phyloP scores from a whole-genome alignment of 352 stramenopile species.

The Pythium diclinum region DNA sequence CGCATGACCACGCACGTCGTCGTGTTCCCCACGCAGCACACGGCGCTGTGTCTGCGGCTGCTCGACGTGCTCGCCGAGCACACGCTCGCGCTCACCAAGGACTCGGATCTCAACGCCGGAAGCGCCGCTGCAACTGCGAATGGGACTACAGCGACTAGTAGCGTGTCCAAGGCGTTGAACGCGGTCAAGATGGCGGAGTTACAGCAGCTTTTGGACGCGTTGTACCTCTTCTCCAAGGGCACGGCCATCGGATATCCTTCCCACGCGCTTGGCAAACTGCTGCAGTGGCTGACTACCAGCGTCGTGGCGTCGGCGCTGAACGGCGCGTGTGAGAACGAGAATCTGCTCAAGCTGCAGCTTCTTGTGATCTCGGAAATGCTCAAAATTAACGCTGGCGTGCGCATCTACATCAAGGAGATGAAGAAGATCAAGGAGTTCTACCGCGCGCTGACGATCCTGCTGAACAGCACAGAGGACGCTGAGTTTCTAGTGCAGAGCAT shows the following conservation, averaged over 20 bases:
- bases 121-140: slow-evolving; percentile 15
- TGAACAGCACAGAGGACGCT: slow-evolving; percentile 74
- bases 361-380: slow-evolving; percentile 65
- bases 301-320: slow-evolving; percentile 45
- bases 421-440: slow-evolving; percentile 81
- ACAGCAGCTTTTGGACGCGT: slow-evolving; percentile 56
- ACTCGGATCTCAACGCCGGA: slow-evolving; percentile 12
- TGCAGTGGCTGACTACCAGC: slow-evolving; percentile 59
- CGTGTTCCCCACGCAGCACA: slow-evolving; percentile 48
- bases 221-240: slow-evolving; percentile 52
- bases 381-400: slow-evolving; percentile 65
- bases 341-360: slow-evolving; percentile 62
- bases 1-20: slow-evolving; percentile 36
- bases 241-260: slow-evolving; percentile 69
- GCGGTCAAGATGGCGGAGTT: slow-evolving; percentile 11
- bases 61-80: slow-evolving; percentile 61
- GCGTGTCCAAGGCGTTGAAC: not conserved
- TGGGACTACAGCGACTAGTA: not conserved
- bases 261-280: slow-evolving; percentile 56
- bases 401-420: slow-evolving; percentile 77
- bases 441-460: slow-evolving; percentile 71
- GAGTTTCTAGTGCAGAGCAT: slow-evolving; percentile 78
- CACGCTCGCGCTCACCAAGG: slow-evolving; percentile 16
- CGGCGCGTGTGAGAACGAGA: slow-evolving; percentile 43
- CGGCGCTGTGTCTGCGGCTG: slow-evolving; percentile 44